phyloP scores from a whole-genome alignment of 352 stramenopile genomes.

The Detonula confervacea region DNA sequence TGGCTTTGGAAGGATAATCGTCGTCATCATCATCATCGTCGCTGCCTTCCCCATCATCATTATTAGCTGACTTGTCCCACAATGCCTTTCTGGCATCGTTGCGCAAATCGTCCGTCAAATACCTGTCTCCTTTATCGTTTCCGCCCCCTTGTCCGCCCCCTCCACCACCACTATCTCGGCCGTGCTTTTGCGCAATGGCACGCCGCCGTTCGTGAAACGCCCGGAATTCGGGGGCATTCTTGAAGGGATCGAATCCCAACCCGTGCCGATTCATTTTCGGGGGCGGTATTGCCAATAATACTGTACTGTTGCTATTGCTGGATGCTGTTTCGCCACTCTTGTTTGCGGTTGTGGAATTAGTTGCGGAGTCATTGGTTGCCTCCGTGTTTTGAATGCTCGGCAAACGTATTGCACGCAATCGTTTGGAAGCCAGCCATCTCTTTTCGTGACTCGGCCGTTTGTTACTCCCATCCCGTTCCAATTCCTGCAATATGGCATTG shows the following conservation, averaged over 20 bases:
- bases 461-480: background rate
- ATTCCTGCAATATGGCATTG: conserved; percentile 17
- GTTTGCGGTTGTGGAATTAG: no score
- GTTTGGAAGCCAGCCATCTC: conserved; percentile 33
- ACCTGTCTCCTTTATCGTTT: conserved; percentile 14
- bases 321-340: background rate
- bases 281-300: conserved; percentile 57
- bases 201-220: conserved; percentile 56
- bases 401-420: conserved; percentile 39
- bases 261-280: conserved; percentile 76
- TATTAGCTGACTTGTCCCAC: conserved; percentile 12
- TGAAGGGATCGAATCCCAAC: conserved; percentile 72
- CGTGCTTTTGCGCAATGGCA: conserved; percentile 50
- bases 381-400: conserved; percentile 29
- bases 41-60: conserved; percentile 7
- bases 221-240: conserved; percentile 78
- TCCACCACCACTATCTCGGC: conserved; percentile 34
- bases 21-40: conserved; percentile 21
- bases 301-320: conserved; percentile 14
- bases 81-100: conserved; percentile 19
- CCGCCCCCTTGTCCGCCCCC: background rate
- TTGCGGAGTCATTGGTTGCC: background rate
- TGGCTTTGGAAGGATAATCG: background rate
- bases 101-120: conserved; percentile 48
- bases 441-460: conserved; percentile 11